Conservation (phyloP, 306 rosid genomes). For the Psophocarpus tetragonolobus region DNA sequence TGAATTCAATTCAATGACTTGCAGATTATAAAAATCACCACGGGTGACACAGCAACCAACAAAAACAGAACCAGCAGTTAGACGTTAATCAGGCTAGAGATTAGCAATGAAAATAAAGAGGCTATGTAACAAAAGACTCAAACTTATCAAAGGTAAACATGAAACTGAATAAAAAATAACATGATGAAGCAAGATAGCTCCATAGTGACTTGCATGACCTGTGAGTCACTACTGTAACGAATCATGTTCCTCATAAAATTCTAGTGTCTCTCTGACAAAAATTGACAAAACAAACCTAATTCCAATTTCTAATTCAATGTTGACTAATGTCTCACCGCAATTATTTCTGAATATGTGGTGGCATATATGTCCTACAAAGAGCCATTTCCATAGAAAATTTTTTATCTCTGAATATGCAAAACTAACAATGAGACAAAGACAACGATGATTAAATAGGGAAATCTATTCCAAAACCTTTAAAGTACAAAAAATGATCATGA, state of each 20-base stretch:
- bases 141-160: constrained; percentile 15
- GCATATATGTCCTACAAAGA: neutral
- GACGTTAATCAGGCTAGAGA: neutral
- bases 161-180: neutral
- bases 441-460: constrained; percentile 22
- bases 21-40: neutral
- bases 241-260: constrained; percentile 21
- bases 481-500: constrained; percentile 31
- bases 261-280: neutral
- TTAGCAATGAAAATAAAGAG: neutral
- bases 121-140: neutral
- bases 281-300: constrained; percentile 2
- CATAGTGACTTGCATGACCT: too few relatives aligned
- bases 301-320: constrained; percentile 16
- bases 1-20: neutral
- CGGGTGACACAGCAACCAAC: neutral
- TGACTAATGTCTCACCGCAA: neutral
- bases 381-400: neutral
- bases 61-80: neutral
- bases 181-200: constrained; percentile 24
- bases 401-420: neutral
- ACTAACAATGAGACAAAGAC: constrained; percentile 27
- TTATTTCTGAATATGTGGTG: neutral
- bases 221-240: neutral
- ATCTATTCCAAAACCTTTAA: constrained; percentile 27